These are phyloP conservation scores for Xylaria sp. DNA, from an alignment of 495 filamentous ascomycete genomes.

Conservation along the genomic window DNA sequence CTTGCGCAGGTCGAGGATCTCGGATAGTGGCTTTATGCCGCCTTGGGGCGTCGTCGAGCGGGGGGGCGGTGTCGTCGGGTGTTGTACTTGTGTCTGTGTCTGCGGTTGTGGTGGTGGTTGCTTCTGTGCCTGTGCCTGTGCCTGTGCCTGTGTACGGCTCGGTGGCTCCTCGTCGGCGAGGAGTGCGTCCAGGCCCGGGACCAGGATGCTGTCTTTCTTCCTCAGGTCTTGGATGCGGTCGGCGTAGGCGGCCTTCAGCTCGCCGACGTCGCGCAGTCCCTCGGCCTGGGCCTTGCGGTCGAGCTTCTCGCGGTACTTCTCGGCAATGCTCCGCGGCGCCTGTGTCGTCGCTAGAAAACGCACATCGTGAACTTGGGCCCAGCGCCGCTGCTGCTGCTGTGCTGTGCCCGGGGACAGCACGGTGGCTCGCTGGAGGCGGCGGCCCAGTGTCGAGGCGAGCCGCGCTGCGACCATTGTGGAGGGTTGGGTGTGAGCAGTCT, in stretches of 20 bases:
- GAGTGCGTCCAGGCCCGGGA: constrained; percentile 58
- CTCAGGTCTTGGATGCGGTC: constrained; percentile 76
- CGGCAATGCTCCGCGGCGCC: constrained; percentile 67
- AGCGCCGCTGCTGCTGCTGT: constrained; percentile 69
- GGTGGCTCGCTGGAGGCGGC: constrained; percentile 21
- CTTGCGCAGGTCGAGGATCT: constrained; percentile 84
- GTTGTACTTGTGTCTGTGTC: constrained; percentile 39
- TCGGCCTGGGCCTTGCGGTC: constrained; percentile 81
- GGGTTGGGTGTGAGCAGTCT: neutral
- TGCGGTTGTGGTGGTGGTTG: neutral
- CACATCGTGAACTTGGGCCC: constrained; percentile 91
- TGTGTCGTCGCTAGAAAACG: constrained; percentile 76
- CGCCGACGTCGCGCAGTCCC: constrained; percentile 74
- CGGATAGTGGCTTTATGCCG: constrained; percentile 79
- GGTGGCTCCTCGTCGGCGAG: constrained; percentile 34
- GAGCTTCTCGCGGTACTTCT: constrained; percentile 89
- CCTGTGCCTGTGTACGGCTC: neutral
- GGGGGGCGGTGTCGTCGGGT: constrained; percentile 40
- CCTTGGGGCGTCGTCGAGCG: constrained; percentile 45
- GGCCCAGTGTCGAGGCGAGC: constrained; percentile 23
- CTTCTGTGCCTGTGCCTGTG: neutral
- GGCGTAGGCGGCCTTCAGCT: constrained; percentile 81
- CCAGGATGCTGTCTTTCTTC: constrained; percentile 55
- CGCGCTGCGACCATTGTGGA: constrained; percentile 42
- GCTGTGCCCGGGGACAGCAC: constrained; percentile 40